Conservation (phyloP, 2,329 filamentous ascomycete species). For the Stagonosporopsis tanaceti region DNA sequence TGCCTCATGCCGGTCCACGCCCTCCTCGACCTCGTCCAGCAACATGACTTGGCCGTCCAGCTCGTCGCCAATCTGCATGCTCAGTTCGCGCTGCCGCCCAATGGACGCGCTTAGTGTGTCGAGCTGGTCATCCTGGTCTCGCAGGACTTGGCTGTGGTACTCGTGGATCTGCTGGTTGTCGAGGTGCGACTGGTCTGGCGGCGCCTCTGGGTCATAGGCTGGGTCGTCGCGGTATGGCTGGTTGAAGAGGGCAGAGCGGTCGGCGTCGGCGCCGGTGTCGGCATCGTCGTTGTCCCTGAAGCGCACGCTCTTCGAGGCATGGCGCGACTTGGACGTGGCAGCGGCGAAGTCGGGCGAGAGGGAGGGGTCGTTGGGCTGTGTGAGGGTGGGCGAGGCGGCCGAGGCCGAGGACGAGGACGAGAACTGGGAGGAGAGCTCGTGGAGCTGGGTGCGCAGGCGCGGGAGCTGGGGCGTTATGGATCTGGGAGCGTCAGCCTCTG, state of each 20-base stretch:
- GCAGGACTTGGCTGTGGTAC: conserved; percentile 81
- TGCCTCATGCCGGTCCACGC: conserved; percentile 80
- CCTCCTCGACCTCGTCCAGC: conserved; percentile 86
- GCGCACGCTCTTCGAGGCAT: conserved; percentile 76
- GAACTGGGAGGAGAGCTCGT: conserved; percentile 82
- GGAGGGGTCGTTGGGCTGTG: conserved; percentile 55
- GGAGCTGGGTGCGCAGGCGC: conserved; percentile 75
- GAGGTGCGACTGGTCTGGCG: conserved; percentile 64
- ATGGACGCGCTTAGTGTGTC: conserved; percentile 87
- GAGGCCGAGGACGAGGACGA: conserved; percentile 49
- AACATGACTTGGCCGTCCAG: conserved; percentile 88
- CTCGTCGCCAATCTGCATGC: conserved; percentile 96
- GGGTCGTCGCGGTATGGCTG: conserved; percentile 76
- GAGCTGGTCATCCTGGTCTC: conserved; percentile 94
- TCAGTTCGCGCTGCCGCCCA: conserved; percentile 86
- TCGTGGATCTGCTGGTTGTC: conserved; percentile 86
- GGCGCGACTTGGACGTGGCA: conserved; percentile 46
- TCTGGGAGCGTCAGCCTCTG: conserved; percentile 25
- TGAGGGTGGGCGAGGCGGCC: conserved; percentile 49
- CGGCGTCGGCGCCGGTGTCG: conserved; percentile 53
- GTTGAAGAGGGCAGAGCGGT: conserved; percentile 66
- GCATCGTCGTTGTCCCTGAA: conserved; percentile 69
- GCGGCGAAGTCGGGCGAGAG: conserved; percentile 48
- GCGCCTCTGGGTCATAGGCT: conserved; percentile 42
- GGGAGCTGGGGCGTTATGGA: conserved; percentile 65